A percentile compares a stretch with the other conserved stretches of the same genome.
Conservation (phyloP, 2,329 filamentous ascomycete genomes). For the Aureobasidium namibiae region DNA sequence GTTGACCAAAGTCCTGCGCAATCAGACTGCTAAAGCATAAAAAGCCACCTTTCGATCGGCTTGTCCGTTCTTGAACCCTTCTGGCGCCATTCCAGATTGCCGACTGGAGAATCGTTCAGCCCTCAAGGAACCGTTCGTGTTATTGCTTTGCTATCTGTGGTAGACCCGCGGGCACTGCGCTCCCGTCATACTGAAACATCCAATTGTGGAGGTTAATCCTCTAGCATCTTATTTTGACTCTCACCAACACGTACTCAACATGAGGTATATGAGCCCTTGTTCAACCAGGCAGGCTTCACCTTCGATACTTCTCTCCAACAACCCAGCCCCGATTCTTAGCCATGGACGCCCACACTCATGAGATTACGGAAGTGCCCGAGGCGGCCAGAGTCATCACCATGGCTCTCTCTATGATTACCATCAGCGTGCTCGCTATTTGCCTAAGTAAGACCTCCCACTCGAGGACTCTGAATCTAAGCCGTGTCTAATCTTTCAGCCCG, state of each 20-base stretch:
- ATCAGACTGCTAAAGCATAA: neutral
- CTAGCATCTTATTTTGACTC: neutral
- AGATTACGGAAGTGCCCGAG: neutral
- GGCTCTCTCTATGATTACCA: conserved; percentile 20
- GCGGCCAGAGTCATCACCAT: conserved; percentile 19
- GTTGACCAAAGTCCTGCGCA: neutral
- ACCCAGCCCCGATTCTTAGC: neutral
- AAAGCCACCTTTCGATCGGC: neutral
- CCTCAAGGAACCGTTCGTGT: neutral
- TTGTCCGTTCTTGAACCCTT: neutral
- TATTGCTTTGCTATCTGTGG: neutral
- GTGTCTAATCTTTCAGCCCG: conserved; percentile 13
- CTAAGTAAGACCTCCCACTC: conserved; percentile 9
- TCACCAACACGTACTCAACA: neutral
- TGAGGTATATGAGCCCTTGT: neutral
- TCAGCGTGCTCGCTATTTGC: conserved; percentile 19
- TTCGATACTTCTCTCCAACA: neutral
- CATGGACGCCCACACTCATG: neutral
- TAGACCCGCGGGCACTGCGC: neutral
- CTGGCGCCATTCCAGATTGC: neutral
- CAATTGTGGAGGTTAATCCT: neutral
- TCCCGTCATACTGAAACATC: neutral
- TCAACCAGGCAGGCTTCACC: neutral
- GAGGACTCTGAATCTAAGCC: neutral
- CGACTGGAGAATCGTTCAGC: neutral